These are phyloP conservation scores for Komagataella kurtzmanii DNA, from an alignment of 805 yeast species.

Conservation along the genomic window DNA sequence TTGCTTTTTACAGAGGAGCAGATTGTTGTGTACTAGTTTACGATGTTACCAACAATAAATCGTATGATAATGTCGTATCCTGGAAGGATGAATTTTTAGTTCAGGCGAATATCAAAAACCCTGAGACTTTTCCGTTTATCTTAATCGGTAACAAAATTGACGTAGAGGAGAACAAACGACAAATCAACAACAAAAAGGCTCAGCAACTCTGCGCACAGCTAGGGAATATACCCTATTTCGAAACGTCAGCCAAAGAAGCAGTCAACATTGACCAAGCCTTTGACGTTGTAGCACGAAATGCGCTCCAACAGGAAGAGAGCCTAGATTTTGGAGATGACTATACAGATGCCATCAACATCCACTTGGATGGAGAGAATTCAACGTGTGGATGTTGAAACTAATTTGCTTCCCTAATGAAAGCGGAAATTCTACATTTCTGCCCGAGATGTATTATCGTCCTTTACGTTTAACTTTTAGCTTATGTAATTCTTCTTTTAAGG, in stretches of 20 bases:
- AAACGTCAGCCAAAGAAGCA: slow-evolving; percentile 96
- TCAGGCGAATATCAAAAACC: slow-evolving; percentile 87
- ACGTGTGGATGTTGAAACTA: slow-evolving; percentile 56
- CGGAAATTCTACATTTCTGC: background rate
- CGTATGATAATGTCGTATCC: slow-evolving; percentile 74
- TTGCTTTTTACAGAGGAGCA: slow-evolving; percentile 94
- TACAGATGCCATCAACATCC: slow-evolving; percentile 92
- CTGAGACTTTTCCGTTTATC: slow-evolving; percentile 92
- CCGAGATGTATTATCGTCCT: background rate
- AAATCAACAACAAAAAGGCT: slow-evolving; percentile 43
- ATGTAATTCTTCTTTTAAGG: background rate
- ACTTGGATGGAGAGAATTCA: slow-evolving; percentile 68
- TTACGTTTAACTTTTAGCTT: background rate
- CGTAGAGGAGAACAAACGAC: slow-evolving; percentile 81
- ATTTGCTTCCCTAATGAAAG: background rate
- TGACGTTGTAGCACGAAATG: slow-evolving; percentile 91
- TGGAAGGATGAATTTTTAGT: slow-evolving; percentile 95
- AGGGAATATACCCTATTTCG: slow-evolving; percentile 79
- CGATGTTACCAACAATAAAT: slow-evolving; percentile 90
- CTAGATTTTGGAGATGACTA: slow-evolving; percentile 88
- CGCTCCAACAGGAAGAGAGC: slow-evolving; percentile 87
- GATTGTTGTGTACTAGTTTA: slow-evolving; percentile 95
- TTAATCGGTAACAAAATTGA: slow-evolving; percentile 92
- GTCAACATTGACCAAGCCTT: slow-evolving; percentile 92
- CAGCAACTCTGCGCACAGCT: slow-evolving; percentile 26